phyloP scores from a whole-genome alignment of 1,284 basidiomycete genomes.

The Erythrobasidium hasegawianum region DNA sequence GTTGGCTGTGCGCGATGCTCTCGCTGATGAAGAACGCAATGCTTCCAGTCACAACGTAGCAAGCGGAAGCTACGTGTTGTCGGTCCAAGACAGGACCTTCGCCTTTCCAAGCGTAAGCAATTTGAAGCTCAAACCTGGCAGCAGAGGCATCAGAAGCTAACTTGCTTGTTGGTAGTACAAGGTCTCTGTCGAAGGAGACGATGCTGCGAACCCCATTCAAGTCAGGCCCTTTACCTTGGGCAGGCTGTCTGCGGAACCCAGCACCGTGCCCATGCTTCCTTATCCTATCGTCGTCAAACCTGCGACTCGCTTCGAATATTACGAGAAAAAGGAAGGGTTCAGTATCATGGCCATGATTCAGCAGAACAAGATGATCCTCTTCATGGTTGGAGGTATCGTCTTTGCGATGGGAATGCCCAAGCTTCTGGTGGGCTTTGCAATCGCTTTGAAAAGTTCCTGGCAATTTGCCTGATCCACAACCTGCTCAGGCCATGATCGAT shows the following conservation, averaged over 20 bases:
- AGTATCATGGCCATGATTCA: slow-evolving; percentile 14
- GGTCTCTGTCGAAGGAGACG: neutral
- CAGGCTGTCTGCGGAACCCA: slow-evolving; percentile 9
- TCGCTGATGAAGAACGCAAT: no score
- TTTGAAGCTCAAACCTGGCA: neutral
- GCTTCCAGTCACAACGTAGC: slow-evolving; percentile 20
- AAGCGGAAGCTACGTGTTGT: slow-evolving; percentile 16
- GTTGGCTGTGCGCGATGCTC: no score
- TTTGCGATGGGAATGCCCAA: slow-evolving; percentile 33
- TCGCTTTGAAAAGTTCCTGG: no score
- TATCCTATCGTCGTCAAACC: slow-evolving; percentile 32
- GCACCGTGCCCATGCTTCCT: slow-evolving; percentile 11
- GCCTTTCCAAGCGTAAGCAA: slow-evolving; percentile 19
- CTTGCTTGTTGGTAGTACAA: slow-evolving; percentile 1
- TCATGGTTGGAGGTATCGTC: slow-evolving; percentile 21
- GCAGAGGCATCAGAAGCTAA: neutral
- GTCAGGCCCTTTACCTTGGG: slow-evolving; percentile 25
- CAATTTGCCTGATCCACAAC: neutral
- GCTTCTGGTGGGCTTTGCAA: neutral
- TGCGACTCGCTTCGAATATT: slow-evolving; percentile 13
- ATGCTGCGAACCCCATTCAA: slow-evolving; percentile 19
- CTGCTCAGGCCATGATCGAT: slow-evolving; percentile 17
- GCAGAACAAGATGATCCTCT: slow-evolving; percentile 34
- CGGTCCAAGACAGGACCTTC: slow-evolving; percentile 17
- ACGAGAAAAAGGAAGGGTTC: slow-evolving; percentile 26